Evolutionary conservation across 2,329 filamentous ascomycete species (phyloP), one percentile per base, ranked within the genome.

Genomic region (Gliomastix tumulicola): DNA sequence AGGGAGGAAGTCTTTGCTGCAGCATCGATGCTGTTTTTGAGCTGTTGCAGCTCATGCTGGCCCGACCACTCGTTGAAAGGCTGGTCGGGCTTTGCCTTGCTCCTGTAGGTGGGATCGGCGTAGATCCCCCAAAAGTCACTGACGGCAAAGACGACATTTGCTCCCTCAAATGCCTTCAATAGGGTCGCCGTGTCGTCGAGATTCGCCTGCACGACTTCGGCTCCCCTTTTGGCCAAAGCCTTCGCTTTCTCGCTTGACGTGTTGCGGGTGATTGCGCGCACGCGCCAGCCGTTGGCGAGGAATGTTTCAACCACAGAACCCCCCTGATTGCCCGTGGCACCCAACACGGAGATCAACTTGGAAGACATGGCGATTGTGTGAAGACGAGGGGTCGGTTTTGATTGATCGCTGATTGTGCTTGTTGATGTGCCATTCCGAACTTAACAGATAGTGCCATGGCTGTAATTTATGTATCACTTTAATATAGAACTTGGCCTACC

Each of bases 1-100:
- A 57, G 43, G 5, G 44, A 47, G 6, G 33, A 6, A n/a, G 47
- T 38, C 7, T 38, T 31, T 7, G 31, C n/a, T 7, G 45, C 47
- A 10, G 45, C 47, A 13, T 32, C 37, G n/a, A 44, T 40, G 8
- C 43, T 27, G 21, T 44, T 46, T 18, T 41, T 40, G 15, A 43
- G 40, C 28, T 47, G 47, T 4, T 34, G 21, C 12, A 19, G 35
- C 25, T 49, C 45, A 3, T 36, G 34, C 17, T 48, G 42, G 30
- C 35, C 34, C 5, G 47, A 42, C 27, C 40, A 46, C 13, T 41
- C 37, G n/a, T 43, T 34, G 7, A 41, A 13, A 7, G 41, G 30
- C 21, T 39, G 33, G 11, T 39, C 45, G 10, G 36, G 33, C 7
- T 30, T 22, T 11, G 30, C 27, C 33, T 37, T 23, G 25, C 31